Conservation (phyloP, 1,139 yeast genomes). For the Geotrichum restrictum region DNA sequence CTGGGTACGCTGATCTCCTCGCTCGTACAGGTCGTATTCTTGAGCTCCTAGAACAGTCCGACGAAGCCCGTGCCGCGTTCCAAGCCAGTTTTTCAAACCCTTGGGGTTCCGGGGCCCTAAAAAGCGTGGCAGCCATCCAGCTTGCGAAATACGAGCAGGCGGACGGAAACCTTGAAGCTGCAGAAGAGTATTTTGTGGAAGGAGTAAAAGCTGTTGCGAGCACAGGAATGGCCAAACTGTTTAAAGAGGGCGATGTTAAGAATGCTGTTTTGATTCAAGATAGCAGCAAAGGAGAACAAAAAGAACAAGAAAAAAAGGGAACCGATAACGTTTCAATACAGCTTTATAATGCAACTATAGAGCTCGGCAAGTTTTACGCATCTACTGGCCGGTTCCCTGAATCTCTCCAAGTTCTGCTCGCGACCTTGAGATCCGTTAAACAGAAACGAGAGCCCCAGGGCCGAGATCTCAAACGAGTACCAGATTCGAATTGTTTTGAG, state of each 20-base stretch:
- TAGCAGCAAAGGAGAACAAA: constrained; percentile 5
- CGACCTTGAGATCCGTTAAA: constrained; percentile 33
- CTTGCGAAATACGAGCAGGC: constrained; percentile 30
- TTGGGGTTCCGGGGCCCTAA: constrained; percentile 31
- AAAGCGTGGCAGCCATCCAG: constrained; percentile 34
- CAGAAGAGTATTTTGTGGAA: constrained; percentile 42
- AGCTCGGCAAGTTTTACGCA: constrained; percentile 36
- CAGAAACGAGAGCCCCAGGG: constrained; percentile 23
- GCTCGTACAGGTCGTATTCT: constrained; percentile 39
- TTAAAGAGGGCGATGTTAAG: constrained; percentile 37
- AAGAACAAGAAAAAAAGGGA: too few species aligned
- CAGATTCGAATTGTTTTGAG: constrained; percentile 29
- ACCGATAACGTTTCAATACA: constrained; percentile 16
- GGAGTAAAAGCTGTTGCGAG: constrained; percentile 35
- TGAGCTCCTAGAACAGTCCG: constrained; percentile 30
- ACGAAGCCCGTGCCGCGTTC: constrained; percentile 36
- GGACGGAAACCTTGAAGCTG: constrained; percentile 32
- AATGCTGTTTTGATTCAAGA: constrained; percentile 19
- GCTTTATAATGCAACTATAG: constrained; percentile 25
- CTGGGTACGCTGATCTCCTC: constrained; percentile 41
- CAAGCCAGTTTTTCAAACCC: constrained; percentile 35
- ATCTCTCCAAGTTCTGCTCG: constrained; percentile 36
- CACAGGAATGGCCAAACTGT: constrained; percentile 4
- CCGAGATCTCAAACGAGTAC: constrained; percentile 21
- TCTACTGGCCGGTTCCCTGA: constrained; percentile 27